Base-by-base conservation (phyloP, 768 basidiomycete species). In the Pisolithus microcarpus region DNA sequence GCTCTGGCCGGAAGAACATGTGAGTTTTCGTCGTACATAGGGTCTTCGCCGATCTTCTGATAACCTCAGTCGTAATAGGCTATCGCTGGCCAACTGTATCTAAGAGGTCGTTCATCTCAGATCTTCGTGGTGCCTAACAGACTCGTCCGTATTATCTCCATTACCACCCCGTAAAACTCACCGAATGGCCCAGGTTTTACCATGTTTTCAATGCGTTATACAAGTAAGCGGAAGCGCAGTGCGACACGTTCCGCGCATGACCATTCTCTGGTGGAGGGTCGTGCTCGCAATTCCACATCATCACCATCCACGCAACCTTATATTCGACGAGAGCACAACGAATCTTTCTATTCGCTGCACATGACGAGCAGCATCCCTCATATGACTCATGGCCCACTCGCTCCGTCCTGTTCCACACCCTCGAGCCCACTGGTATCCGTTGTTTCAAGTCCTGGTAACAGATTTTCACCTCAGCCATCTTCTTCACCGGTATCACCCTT, bases 351-450 rank as follows among this genome's bases (percentile, higher is more conserved):
- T 1, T 63, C 65, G 11, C 45, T 62, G 40, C 54, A 39, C 15
- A 53, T 46, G 4, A 44, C 48, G 9, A 52, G 54, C 28, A 54
- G 59, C 40, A 31, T 53, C 10, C 53, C 54, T 9, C 15, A 26
- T 16, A 37, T 40, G 9, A 50, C 52, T 8, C 54, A 38, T n/a
- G 52, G 40, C 24, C 40, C 42, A 1, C 52, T 38, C 7, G 34
- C 50, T 8, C 36, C 49, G 23, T 54, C 45, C 6, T 26, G 42
- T 16, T 16, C 60, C 1, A 65, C 65, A 30, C 1, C 52, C 9
- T 65, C 64, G 3, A 64, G 64, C 0, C 65, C 66, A 3, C 46
- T 56, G 39, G 66, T 60, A 0, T 60, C 64, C 0, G 55, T 62
- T 1, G 65, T 64, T 7, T 66, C 58, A 1, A 59, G 30, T 2